Conservation (phyloP, 306 rosid genomes). For the Dalbergia cochinchinensis region DNA sequence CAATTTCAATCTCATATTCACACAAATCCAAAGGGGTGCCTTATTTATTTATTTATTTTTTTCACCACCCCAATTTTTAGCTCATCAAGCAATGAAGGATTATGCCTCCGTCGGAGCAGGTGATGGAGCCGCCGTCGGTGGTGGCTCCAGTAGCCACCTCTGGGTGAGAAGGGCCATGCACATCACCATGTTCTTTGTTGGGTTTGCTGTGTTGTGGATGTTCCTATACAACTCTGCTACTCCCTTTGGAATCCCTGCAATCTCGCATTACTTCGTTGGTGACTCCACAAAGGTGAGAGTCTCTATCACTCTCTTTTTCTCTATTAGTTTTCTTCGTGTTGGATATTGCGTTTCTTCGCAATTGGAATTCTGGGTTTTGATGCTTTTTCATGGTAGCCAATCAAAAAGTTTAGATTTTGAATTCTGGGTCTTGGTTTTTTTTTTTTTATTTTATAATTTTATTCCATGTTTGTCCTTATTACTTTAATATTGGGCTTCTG, state of each 20-base stretch:
- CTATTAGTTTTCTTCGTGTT: background rate
- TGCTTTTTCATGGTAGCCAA: background rate
- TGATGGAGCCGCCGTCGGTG: background rate
- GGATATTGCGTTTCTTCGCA: background rate
- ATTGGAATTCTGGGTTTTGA: constrained; percentile 9
- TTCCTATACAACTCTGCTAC: constrained; percentile 44
- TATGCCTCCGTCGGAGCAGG: background rate
- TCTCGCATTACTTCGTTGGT: constrained; percentile 41
- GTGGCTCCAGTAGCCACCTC: constrained; percentile 33
- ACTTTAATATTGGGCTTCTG: background rate
- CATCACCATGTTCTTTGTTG: constrained; percentile 41
- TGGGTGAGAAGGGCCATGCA: constrained; percentile 31
- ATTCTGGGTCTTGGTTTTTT: constrained; percentile 15
- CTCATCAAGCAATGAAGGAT: constrained; percentile 46
- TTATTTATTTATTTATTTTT: background rate
- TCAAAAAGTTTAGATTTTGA: constrained; percentile 2
- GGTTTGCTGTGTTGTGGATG: constrained; percentile 45
- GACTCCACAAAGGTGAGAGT: constrained; percentile 32
- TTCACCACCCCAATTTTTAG: constrained; percentile 11
- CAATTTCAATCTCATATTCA: background rate
- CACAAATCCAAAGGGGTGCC: background rate
- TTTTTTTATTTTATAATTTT: background rate
- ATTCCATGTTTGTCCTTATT: background rate
- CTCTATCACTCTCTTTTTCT: constrained; percentile 5
- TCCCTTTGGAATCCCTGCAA: constrained; percentile 50